Percentiles rank a stretch among this genome's conserved stretches.
These are phyloP conservation scores for Angomonas deanei DNA, from an alignment of 208 protist genomes.

Conservation along the genomic window DNA sequence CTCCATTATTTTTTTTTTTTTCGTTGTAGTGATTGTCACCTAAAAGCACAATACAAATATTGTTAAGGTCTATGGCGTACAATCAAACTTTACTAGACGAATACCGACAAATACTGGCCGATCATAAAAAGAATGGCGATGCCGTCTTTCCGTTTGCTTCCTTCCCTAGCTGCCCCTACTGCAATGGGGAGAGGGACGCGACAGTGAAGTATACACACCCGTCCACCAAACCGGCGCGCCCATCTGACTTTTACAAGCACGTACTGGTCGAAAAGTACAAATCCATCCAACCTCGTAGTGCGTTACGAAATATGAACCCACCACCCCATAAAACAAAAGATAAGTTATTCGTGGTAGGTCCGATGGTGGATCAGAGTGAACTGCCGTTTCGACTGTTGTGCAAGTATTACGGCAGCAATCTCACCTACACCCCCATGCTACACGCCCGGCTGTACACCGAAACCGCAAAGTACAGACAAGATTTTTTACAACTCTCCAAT, in stretches of 20 bases:
- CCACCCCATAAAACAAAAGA: conserved; percentile 3
- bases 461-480: conserved; percentile 43
- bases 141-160: conserved; percentile 13
- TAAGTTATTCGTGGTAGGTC: conserved; percentile 65
- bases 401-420: conserved; percentile 64
- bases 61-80: conserved; percentile 22
- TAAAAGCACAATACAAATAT: neutral
- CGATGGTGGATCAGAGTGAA: conserved; percentile 92
- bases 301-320: neutral
- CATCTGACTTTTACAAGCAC: conserved; percentile 59
- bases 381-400: conserved; percentile 89
- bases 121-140: neutral
- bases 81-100: conserved; percentile 15
- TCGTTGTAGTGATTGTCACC: neutral
- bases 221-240: conserved; percentile 39
- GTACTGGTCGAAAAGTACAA: conserved; percentile 51
- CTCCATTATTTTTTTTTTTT: conserved; percentile 3
- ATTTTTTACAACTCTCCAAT: conserved; percentile 48
- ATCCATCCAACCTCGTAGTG: conserved; percentile 5
- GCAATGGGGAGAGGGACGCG: conserved; percentile 35
- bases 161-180: conserved; percentile 65
- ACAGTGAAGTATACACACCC: conserved; percentile 64
- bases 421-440: conserved; percentile 90
- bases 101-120: conserved; percentile 18
- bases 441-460: conserved; percentile 60